Base-by-base conservation (phyloP, 2,329 filamentous ascomycete genomes). In the Colletotrichum liriopes region DNA sequence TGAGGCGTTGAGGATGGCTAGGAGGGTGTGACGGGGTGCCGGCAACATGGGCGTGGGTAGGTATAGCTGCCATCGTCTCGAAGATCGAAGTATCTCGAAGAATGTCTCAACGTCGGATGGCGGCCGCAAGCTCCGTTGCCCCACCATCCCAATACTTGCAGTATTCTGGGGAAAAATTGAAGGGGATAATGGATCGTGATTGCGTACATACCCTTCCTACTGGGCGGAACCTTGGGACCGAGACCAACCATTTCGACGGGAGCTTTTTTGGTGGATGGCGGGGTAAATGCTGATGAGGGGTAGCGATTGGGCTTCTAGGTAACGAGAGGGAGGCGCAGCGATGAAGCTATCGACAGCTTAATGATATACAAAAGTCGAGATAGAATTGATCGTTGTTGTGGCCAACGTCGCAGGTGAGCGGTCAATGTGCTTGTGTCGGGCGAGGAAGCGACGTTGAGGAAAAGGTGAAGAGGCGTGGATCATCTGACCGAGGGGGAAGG, bases 121-220 rank as follows among this genome's bases (percentile, higher is more conserved):
- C 18, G 32, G 20, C 32, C 54, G 26, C 51, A 65, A 43, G n/a
- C 35, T 59, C 65, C 70, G 35, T 64, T 18, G 29, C 58, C 54
- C 67, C 35, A 39, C 56, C 56, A 43, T 67, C 18, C 41, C 55
- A 3, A 29, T 29, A 7, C 12, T 29, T 60, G 29, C 54, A 43
- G 11, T 7, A 39, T 18, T 61, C 41, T 37, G 63, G 56, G 64
- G 26, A 41, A 55, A 68, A 72, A 52, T 51, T 45, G 55, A 71
- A 61, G 64, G 45, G 52, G 26, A 35, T 59, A 59, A 72, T 59
- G 68, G 71, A 74, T 71, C 66, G 71, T 73, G 60, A 52, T 35
- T n/a, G 32, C 26, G 26, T 74, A 88, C 90, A 82, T 89, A 93
- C 93, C 93, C 89, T 93, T 94, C 76, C 86, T 83, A 77, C 84